Evolutionary conservation across 2,329 filamentous ascomycete genomes (phyloP).

Genomic region (Rasamsonia emersonii): DNA sequence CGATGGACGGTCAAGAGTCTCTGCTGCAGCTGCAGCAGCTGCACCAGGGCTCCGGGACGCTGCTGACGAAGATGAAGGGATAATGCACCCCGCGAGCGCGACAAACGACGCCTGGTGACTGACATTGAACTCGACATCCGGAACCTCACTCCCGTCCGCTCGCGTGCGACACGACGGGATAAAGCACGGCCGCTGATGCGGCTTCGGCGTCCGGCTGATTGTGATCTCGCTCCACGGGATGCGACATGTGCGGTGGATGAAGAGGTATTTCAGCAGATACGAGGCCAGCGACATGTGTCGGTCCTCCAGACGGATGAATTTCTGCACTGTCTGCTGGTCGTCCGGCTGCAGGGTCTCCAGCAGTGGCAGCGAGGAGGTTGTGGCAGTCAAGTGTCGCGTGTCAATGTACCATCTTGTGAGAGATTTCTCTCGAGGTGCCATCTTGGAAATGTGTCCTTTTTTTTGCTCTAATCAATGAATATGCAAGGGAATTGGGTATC

Average conservation of each 20-base stretch:
- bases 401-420: constrained; percentile 39
- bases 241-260: constrained; percentile 46
- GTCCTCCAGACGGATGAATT: constrained; percentile 47
- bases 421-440: constrained; percentile 1
- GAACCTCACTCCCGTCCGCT: constrained; percentile 8
- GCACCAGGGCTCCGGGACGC: no score
- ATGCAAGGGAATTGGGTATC: no score
- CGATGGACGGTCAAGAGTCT: no score
- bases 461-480: no score
- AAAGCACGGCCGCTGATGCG: constrained; percentile 46
- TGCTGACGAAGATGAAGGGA: constrained; percentile 9
- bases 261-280: constrained; percentile 53
- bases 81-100: constrained; percentile 45
- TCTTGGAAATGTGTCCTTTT: no score
- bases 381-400: constrained; percentile 25
- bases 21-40: no score
- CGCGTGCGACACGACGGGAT: constrained; percentile 26
- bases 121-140: constrained; percentile 53
- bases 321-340: constrained; percentile 43
- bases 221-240: constrained; percentile 50
- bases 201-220: constrained; percentile 44
- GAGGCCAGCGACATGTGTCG: constrained; percentile 54
- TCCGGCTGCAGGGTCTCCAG: constrained; percentile 31
- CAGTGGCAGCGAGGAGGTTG: constrained; percentile 26
- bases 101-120: constrained; percentile 57